Evolutionary conservation across 371 early-diverging fungal species (phyloP), one percentile per base, ranked within the genome.

Genomic region (Mucor lusitanicus): DNA sequence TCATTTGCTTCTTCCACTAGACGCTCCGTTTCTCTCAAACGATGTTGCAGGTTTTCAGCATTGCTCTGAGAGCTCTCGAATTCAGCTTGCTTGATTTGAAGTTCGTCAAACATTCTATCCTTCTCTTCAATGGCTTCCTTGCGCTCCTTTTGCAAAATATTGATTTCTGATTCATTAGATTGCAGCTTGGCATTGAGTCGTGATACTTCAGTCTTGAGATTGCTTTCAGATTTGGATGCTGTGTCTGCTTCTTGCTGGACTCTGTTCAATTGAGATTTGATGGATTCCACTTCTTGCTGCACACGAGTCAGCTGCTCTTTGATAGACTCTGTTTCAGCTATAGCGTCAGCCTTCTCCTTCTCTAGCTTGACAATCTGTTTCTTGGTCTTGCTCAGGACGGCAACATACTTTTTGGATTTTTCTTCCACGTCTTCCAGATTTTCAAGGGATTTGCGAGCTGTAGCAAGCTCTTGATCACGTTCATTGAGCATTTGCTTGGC

Each of bases 21-120:
- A 21, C 80, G 85, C 33, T 81, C 80, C 19, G 67, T 74, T 57
- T 88, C 87, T 15, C 79, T 77, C 57, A 87, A 67, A 32, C 83
- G 81, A 61, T 84, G 84, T 61, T 84, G 84, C 17, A 85, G 68
- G 53, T 85, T 79, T 53, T 89, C 88, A 0, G 90, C 77, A 61
- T 84, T 79, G 21, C 84, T 81, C 68, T 88, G 90, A 6, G 87
- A 85, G 15, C 88, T 82, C 68, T 91, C 92, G 59, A 89, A 85
- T 73, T 93, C 92, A 19, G 91, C 91, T 57, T 85, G 84, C 65
- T 83, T 84, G 35, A 86, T 80, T 61, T 88, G 88, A 7, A 90
- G 76, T 48, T 88, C 84, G 46, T 90, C 91, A 78, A 85, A 82
- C 65, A 87, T 74, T 25, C 71, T 64, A 11, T 90, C 85, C 67